phyloP scores from a whole-genome alignment of 2,329 filamentous ascomycete species.

The Cytospora schulzeri region DNA sequence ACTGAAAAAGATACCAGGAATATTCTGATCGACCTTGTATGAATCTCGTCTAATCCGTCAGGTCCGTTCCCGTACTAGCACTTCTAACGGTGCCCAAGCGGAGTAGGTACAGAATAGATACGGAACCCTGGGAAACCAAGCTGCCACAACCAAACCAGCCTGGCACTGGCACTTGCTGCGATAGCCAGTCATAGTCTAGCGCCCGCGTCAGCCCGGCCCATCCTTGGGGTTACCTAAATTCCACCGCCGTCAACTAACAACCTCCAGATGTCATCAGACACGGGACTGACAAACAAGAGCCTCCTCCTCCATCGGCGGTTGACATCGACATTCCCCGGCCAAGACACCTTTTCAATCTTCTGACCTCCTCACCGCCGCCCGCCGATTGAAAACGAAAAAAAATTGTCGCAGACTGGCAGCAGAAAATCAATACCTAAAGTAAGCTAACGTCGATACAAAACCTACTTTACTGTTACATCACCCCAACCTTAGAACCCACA shows the following conservation, averaged over 20 bases:
- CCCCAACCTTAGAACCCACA: not conserved
- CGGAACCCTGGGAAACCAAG: not conserved
- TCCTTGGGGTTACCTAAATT: not conserved
- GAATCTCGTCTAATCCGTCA: not conserved
- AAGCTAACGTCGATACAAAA: not conserved
- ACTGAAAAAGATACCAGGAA: not conserved
- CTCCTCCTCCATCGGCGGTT: not conserved
- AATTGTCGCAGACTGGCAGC: not conserved
- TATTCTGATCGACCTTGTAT: not conserved
- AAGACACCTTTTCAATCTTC: not conserved
- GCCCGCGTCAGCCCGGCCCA: not conserved
- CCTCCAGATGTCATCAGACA: not conserved
- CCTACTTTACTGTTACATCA: not conserved
- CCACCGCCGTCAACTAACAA: too few species aligned
- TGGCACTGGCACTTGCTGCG: not conserved
- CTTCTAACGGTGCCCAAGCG: constrained; percentile 24
- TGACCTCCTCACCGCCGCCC: not conserved
- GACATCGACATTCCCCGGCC: not conserved
- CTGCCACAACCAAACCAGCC: not conserved
- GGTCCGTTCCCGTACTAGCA: not conserved
- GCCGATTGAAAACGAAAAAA: not conserved
- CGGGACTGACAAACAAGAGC: not conserved
- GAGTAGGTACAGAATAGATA: constrained; percentile 5
- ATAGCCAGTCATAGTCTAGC: not conserved
- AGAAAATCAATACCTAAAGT: not conserved